Base-by-base conservation (phyloP, 345 rosid species). In the Eutrema yunnanense region DNA sequence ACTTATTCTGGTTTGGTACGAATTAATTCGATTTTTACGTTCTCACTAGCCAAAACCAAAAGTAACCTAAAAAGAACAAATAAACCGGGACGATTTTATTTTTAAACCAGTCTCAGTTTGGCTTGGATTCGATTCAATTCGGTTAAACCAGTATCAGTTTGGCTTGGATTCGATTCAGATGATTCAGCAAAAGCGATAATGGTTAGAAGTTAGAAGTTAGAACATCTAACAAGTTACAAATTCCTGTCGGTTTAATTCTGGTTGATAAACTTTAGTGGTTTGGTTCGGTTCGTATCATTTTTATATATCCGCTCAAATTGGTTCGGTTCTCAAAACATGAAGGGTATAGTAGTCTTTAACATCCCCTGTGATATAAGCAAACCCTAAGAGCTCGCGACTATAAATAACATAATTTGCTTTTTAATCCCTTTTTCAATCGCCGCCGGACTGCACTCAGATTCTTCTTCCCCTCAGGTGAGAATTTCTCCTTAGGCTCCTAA, bases 351-450 rank as follows among this genome's bases (percentile, higher is more conserved):
- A 30, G 67, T 74, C 53, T 16, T 49, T 58, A 33, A 32, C 7
- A 27, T 4, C 27, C 5, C 7, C 33, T 14, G 4, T 60, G 11
- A 44, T 11, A 55, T 14, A 57, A 44, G 30, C 71, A 44, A 72
- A 49, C 66, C 78, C 78, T 73, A 73, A 57, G 59, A 14, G 72
- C 53, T 33, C 29, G 10, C 27, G 26, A 37, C 57, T 55, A 65
- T 37, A 64, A 44, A 62, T 22, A 6, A 0, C 6, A 36, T 5
- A 27, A 26, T 13, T 10, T 27, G 46, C 46, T 27, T 32, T 36
- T n/a, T 3, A 0, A 2, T 2, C 19, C 12, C 8, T 7, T 7
- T 56, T 48, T 32, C 66, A 52, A 27, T 57, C 78, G 73, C 73
- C 78, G 78, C 30, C 62, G 40, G 11, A 74, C 46, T 29, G 60